Evolutionary conservation across 208 protist species (phyloP), one percentile per base, ranked within the genome.

Genomic region (Acanthamoeba rhysodes): DNA sequence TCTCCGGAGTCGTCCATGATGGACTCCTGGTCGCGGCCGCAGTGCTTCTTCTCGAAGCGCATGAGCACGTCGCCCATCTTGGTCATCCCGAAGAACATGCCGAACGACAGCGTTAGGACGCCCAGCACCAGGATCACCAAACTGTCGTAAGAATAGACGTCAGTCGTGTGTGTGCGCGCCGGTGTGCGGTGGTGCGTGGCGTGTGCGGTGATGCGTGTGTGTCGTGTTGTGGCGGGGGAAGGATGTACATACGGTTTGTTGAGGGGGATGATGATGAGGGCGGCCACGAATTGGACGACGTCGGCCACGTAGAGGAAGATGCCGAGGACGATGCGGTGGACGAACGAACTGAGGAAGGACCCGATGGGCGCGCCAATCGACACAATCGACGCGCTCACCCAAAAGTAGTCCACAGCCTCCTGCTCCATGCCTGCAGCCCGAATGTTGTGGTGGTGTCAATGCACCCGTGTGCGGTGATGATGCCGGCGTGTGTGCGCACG

Each of bases 251-350:
- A 85, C 76, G 76, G 76, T 48, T 59, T 85, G 76, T 48, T 85
- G 76, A 92, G 53, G 18, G 85, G 57, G 10, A 95, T 64, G 55
- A 95, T 95, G 80, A 92, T 80, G 20, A 91, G 70, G 34, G 94
- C 94, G 10, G 50, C 66, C 22, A 95, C 66, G 53, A 95, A 95
- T 64, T 95, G 94, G 45, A 84, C 87, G 29, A 78, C 45, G 87
- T 95, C 94, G n/a, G 94, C 59, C 24, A 95, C 68, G 48, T 92
- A 95, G 34, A 95, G 50, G 59, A 95, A 95, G 27, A 53, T 48
- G 45, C 32, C 48, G 32, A 93, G 74, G 18, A 95, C 4, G 27
- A 87, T 55, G 10, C 94, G 59, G 53, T 95, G 94, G 20, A 95
- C 48, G 64, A 80, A 95, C 76, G 94, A 95, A 29, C 50, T 68